A percentile compares a stretch with the other conserved stretches of the same genome.
phyloP scores from a whole-genome alignment of 2,329 filamentous ascomycete species.

The Epichloe scottii region DNA sequence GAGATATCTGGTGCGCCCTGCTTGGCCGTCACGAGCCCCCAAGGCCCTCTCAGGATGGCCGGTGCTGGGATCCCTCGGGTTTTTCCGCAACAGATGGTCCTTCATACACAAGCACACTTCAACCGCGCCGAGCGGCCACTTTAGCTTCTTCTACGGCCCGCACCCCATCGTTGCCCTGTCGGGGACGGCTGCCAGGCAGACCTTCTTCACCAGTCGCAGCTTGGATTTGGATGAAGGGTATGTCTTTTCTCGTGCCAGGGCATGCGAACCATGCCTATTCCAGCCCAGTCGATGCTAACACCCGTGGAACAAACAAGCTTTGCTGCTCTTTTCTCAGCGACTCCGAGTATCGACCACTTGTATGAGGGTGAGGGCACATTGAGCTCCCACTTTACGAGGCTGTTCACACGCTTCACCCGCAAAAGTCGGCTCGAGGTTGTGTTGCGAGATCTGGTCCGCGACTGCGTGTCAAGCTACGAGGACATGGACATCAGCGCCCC shows the following conservation, averaged over 20 bases:
- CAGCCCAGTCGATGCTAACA: too few species aligned
- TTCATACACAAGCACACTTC: constrained; percentile 25
- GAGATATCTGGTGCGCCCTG: constrained; percentile 7
- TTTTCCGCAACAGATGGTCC: constrained; percentile 33
- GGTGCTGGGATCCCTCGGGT: constrained; percentile 29
- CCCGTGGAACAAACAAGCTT: constrained; percentile 11
- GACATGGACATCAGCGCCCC: not conserved
- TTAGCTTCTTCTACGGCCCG: constrained; percentile 34
- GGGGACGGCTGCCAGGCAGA: constrained; percentile 27
- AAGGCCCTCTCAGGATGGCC: constrained; percentile 21
- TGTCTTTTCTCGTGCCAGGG: not conserved
- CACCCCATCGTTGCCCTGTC: constrained; percentile 31
- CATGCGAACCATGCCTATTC: too few species aligned
- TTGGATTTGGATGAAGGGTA: constrained; percentile 32
- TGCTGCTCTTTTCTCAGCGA: constrained; percentile 18
- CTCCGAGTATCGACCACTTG: constrained; percentile 12
- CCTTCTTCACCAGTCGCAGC: constrained; percentile 32
- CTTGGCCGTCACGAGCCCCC: constrained; percentile 14
- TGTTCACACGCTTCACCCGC: constrained; percentile 23
- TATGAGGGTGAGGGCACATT: constrained; percentile 12
- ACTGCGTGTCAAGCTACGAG: constrained; percentile 16
- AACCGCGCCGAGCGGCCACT: constrained; percentile 27
- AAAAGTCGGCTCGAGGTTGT: constrained; percentile 24
- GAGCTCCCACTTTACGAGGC: constrained; percentile 13
- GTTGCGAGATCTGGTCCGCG: constrained; percentile 30